A percentile compares a stretch with the other conserved stretches of the same genome.
Conservation (phyloP, 2,329 filamentous ascomycete species). For the Cercospora citrullina region DNA sequence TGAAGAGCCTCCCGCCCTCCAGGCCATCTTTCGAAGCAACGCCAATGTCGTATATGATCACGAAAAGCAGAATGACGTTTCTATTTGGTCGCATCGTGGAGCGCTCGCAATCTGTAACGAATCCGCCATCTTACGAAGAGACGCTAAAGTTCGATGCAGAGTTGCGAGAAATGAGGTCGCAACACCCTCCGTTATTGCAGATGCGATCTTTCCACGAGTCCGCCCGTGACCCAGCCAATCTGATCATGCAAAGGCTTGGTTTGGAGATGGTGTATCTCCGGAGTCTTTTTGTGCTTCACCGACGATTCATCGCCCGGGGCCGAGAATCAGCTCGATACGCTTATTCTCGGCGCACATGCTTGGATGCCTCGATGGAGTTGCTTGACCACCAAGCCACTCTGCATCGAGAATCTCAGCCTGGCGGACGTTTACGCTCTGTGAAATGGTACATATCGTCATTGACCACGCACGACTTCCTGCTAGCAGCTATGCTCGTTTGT, state of each 20-base stretch:
- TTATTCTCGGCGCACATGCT: slow-evolving; percentile 78
- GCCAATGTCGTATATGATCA: slow-evolving; percentile 76
- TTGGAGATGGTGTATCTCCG: slow-evolving; percentile 86
- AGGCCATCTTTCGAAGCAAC: slow-evolving; percentile 70
- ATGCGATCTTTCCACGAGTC: slow-evolving; percentile 73
- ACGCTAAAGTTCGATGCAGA: slow-evolving; percentile 61
- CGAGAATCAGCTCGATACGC: slow-evolving; percentile 77
- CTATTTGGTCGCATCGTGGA: slow-evolving; percentile 73
- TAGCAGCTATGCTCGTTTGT: slow-evolving; percentile 81
- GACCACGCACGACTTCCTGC: slow-evolving; percentile 79
- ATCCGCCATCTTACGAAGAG: slow-evolving; percentile 59
- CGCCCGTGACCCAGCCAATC: slow-evolving; percentile 65
- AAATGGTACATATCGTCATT: slow-evolving; percentile 78
- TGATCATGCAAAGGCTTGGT: slow-evolving; percentile 79
- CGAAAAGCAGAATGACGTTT: slow-evolving; percentile 66
- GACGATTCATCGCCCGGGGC: slow-evolving; percentile 79
- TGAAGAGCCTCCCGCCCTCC: slow-evolving; percentile 66
- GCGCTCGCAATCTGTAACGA: slow-evolving; percentile 61
- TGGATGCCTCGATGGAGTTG: slow-evolving; percentile 82
- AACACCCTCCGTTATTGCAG: slow-evolving; percentile 77
- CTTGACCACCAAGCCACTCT: slow-evolving; percentile 75
- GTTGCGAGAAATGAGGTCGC: slow-evolving; percentile 58
- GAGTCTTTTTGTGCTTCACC: slow-evolving; percentile 82
- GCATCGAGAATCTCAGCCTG: slow-evolving; percentile 70
- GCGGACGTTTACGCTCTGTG: slow-evolving; percentile 69